phyloP scores from a whole-genome alignment of 1,139 yeast genomes.

The Geotrichum histeridarum region DNA sequence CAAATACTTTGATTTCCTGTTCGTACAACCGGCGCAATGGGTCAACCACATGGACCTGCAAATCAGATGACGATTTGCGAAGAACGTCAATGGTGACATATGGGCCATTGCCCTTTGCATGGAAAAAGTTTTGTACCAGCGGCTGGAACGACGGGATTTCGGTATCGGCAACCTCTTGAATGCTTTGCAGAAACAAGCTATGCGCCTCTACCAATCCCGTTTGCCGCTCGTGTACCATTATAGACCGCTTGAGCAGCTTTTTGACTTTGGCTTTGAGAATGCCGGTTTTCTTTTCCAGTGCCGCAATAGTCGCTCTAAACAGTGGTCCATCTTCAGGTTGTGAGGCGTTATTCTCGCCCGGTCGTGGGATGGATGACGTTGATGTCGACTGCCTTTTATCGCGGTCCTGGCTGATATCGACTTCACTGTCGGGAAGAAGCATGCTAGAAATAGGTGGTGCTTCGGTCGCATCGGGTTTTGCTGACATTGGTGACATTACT shows the following conservation, averaged over 20 bases:
- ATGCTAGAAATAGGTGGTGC: slow-evolving; percentile 4
- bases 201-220: slow-evolving; percentile 37
- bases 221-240: slow-evolving; percentile 37
- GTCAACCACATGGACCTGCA: slow-evolving; percentile 37
- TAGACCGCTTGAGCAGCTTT: slow-evolving; percentile 39
- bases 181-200: slow-evolving; percentile 32
- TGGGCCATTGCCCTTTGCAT: slow-evolving; percentile 23
- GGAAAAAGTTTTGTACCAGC: slow-evolving; percentile 33
- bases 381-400: slow-evolving; percentile 3
- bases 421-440: slow-evolving; percentile 11
- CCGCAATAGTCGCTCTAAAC: slow-evolving; percentile 53
- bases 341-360: slow-evolving; percentile 32
- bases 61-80: slow-evolving; percentile 26
- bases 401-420: neutral
- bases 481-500: neutral
- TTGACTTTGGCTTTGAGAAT: slow-evolving; percentile 45
- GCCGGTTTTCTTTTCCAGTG: slow-evolving; percentile 52
- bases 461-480: neutral
- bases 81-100: slow-evolving; percentile 25
- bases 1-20: slow-evolving; percentile 40
- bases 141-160: slow-evolving; percentile 37
- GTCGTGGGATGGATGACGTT: slow-evolving; percentile 26
- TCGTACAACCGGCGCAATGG: slow-evolving; percentile 42
- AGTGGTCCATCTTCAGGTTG: slow-evolving; percentile 69
- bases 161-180: slow-evolving; percentile 30